These are phyloP conservation scores for Arthroderma sp. DNA, from an alignment of 2,329 filamentous ascomycete species.

Conservation along the genomic window DNA sequence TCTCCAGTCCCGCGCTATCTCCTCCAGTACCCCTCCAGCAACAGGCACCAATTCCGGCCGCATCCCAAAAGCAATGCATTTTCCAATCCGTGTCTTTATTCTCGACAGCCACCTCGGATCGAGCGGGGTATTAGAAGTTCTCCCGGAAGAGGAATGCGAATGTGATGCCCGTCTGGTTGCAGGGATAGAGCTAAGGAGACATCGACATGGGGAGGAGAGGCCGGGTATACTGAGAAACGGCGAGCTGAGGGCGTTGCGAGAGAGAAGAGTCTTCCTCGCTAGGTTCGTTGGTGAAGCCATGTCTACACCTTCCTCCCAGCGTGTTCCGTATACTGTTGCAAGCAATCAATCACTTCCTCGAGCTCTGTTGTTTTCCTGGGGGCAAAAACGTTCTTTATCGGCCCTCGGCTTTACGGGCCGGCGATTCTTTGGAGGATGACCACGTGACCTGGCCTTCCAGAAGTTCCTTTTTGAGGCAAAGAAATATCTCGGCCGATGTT, in stretches of 20 bases:
- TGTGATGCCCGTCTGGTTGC: background rate
- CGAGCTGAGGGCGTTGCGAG: background rate
- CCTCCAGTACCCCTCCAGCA: conserved; percentile 48
- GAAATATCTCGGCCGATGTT: too few species aligned
- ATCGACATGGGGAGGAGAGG: background rate
- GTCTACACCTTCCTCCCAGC: background rate
- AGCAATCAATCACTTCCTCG: background rate
- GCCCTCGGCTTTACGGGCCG: background rate
- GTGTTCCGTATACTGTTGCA: background rate
- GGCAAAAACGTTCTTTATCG: background rate
- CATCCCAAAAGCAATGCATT: conserved; percentile 64
- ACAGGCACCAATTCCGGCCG: conserved; percentile 44
- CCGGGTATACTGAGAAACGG: background rate
- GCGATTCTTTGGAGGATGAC: background rate
- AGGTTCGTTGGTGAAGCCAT: background rate
- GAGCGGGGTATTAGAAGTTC: conserved; percentile 17
- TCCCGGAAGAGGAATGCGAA: background rate
- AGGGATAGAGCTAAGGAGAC: background rate
- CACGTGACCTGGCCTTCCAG: conserved; percentile 2
- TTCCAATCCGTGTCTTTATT: conserved; percentile 55
- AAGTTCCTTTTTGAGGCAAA: too few species aligned
- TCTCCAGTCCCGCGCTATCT: conserved; percentile 56
- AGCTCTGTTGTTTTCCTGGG: background rate
- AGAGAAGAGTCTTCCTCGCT: background rate
- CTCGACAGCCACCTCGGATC: conserved; percentile 58